A percentile compares a stretch with the other conserved stretches of the same genome.
phyloP scores from a whole-genome alignment of 2,329 filamentous ascomycete genomes.

The Botryotinia narcissicola region DNA sequence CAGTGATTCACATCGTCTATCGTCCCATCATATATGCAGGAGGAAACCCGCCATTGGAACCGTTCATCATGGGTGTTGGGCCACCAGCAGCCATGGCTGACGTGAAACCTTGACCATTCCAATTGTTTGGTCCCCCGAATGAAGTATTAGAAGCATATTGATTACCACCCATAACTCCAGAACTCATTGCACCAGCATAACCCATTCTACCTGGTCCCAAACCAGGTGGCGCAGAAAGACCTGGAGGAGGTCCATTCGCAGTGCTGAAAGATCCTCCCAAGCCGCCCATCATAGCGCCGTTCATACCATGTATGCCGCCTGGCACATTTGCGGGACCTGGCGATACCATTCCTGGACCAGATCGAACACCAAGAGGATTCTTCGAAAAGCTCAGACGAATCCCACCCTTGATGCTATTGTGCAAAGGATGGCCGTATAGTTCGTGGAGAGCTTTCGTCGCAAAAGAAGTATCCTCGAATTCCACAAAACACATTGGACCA shows the following conservation, averaged over 20 bases:
- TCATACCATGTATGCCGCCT: conserved; percentile 53
- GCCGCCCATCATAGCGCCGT: conserved; percentile 51
- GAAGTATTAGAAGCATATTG: conserved; percentile 31
- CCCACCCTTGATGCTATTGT: conserved; percentile 91
- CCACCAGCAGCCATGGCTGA: conserved; percentile 37
- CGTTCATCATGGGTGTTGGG: conserved; percentile 34
- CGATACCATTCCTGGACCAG: conserved; percentile 54
- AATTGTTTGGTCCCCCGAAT: conserved; percentile 34
- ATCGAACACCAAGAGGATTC: conserved; percentile 90
- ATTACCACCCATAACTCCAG: conserved; percentile 29
- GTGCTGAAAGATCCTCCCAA: conserved; percentile 38
- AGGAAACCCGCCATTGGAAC: conserved; percentile 36
- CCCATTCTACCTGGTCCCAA: conserved; percentile 45
- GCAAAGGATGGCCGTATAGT: conserved; percentile 80
- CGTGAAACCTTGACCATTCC: conserved; percentile 33
- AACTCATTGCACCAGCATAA: conserved; percentile 31
- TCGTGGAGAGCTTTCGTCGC: conserved; percentile 90
- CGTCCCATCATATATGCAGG: conserved; percentile 41
- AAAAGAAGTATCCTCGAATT: conserved; percentile 91
- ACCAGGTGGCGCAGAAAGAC: conserved; percentile 72
- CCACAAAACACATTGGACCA: conserved; percentile 97
- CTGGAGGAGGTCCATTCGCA: conserved; percentile 71
- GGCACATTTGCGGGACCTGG: conserved; percentile 44
- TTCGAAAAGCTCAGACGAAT: conserved; percentile 97
- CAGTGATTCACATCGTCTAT: conserved; percentile 28